Conservation (phyloP, 148 eudicot species). For the Hydrangea macrophylla region DNA sequence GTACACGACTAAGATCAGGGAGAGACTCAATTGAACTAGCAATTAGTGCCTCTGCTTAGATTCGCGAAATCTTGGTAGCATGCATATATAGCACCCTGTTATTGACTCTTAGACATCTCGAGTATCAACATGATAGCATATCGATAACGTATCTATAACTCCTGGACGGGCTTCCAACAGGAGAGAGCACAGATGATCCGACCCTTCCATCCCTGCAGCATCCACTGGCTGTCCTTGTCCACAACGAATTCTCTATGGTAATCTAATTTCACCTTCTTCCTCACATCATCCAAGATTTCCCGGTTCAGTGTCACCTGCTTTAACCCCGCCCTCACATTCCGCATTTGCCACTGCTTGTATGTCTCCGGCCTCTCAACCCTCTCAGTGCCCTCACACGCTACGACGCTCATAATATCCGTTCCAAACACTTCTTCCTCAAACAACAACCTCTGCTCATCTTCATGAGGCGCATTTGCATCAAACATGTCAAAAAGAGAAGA, state of each 20-base stretch:
- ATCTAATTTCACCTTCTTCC: slow-evolving; percentile 31
- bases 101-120: too few relatives aligned
- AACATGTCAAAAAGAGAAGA: slow-evolving; percentile 39
- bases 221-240: slow-evolving; percentile 51
- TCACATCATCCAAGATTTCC: slow-evolving; percentile 32
- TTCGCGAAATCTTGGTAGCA: too few relatives aligned
- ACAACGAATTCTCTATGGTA: slow-evolving; percentile 59
- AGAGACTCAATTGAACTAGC: too few relatives aligned
- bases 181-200: slow-evolving; percentile 51
- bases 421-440: slow-evolving; percentile 37
- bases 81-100: too few relatives aligned
- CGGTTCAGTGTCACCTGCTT: slow-evolving; percentile 29
- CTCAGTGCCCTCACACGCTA: slow-evolving; percentile 64
- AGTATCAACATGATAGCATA: too few relatives aligned
- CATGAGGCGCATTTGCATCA: slow-evolving; percentile 23
- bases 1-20: too few relatives aligned
- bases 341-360: slow-evolving; percentile 62
- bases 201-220: slow-evolving; percentile 84
- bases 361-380: slow-evolving; percentile 66
- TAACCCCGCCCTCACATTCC: slow-evolving; percentile 51
- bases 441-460: slow-evolving; percentile 27
- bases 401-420: slow-evolving; percentile 40
- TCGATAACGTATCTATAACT: not conserved
- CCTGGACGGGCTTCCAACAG: slow-evolving; percentile 44
- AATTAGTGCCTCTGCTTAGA: too few relatives aligned